Evolutionary conservation across 1,139 yeast genomes (phyloP).

Genomic region (Kazachstania sp.): DNA sequence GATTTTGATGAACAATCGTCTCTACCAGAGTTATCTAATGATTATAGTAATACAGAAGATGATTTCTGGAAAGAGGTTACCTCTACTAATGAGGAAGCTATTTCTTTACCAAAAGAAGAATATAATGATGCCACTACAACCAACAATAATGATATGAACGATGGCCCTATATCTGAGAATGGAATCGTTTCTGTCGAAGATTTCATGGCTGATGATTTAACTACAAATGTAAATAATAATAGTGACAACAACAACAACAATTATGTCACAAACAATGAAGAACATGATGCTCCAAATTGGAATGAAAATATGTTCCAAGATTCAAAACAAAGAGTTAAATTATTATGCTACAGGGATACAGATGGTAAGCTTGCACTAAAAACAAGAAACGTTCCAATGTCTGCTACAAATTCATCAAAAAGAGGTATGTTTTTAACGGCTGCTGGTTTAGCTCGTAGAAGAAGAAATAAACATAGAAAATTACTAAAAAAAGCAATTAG

Average conservation of each 20-base stretch:
- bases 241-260: background rate
- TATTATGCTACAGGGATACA: slow-evolving; percentile 24
- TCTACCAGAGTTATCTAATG: background rate
- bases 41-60: slow-evolving; percentile 2
- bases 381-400: slow-evolving; percentile 12
- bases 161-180: background rate
- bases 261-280: background rate
- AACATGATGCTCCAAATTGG: slow-evolving; percentile 1
- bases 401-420: background rate
- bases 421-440: background rate
- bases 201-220: slow-evolving; percentile 15
- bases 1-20: background rate
- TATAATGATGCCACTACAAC: background rate
- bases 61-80: slow-evolving; percentile 30
- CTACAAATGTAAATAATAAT: slow-evolving; percentile 5
- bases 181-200: slow-evolving; percentile 10
- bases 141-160: slow-evolving; percentile 11
- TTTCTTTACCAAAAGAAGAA: slow-evolving; percentile 5
- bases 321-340: slow-evolving; percentile 15
- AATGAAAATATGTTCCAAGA: slow-evolving; percentile 7
- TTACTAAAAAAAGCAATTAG: slow-evolving; percentile 20
- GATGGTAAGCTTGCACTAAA: slow-evolving; percentile 27
- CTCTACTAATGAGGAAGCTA: slow-evolving; percentile 16
- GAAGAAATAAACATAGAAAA: slow-evolving; percentile 13
- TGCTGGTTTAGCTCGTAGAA: slow-evolving; percentile 10